Evolutionary conservation across 352 stramenopile genomes (phyloP).

Genomic region (Saprolegnia parasitica): DNA sequence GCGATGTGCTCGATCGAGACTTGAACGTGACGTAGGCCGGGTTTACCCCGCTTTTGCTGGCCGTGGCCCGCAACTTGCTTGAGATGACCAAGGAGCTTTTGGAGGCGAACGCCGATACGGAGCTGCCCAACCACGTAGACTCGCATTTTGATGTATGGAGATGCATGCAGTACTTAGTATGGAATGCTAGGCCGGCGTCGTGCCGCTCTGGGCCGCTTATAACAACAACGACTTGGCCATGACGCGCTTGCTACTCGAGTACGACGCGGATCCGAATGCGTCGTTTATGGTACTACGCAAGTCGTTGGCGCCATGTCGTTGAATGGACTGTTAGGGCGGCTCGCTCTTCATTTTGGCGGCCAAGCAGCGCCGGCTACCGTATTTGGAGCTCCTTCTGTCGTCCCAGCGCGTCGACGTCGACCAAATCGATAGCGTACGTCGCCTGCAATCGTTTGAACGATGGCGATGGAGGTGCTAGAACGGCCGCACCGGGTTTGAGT

Average conservation of each 20-base stretch:
- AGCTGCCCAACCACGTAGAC: not conserved
- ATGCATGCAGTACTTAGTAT: not conserved
- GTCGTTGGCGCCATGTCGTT: too few species aligned
- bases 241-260: not conserved
- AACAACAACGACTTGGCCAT: not conserved
- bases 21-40: not conserved
- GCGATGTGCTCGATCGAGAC: too few species aligned
- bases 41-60: constrained; percentile 2
- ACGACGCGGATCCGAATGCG: not conserved
- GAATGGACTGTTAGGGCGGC: not conserved
- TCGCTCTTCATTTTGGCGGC: not conserved
- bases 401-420: not conserved
- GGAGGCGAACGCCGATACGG: not conserved
- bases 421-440: not conserved
- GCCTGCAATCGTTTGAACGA: not conserved
- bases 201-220: constrained; percentile 9
- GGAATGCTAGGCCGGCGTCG: constrained; percentile 4
- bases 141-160: not conserved
- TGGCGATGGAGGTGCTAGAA: constrained; percentile 2
- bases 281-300: constrained; percentile 5
- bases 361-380: not conserved
- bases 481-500: constrained; percentile 3
- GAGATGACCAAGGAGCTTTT: not conserved
- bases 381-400: constrained; percentile 2
- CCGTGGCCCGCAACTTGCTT: not conserved